These are phyloP conservation scores for Pythium rishiriense DNA, from an alignment of 352 stramenopile genomes.

Conservation along the genomic window DNA sequence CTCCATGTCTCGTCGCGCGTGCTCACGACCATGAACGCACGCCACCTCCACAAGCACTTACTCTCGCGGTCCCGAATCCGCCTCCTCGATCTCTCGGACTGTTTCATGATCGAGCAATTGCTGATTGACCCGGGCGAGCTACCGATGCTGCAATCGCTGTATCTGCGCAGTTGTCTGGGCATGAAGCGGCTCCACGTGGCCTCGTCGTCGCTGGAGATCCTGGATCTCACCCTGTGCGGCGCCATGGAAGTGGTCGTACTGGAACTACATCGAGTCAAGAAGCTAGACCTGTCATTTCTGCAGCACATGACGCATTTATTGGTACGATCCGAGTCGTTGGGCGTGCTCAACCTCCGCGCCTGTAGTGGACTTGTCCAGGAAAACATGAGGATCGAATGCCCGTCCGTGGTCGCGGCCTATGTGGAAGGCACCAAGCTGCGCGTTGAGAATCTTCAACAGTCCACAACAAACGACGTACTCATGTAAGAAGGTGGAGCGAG, in stretches of 20 bases:
- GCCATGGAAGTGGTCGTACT: constrained; percentile 49
- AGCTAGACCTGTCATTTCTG: constrained; percentile 64
- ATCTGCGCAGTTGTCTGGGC: constrained; percentile 44
- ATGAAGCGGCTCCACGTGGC: constrained; percentile 61
- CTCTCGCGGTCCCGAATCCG: constrained; percentile 34
- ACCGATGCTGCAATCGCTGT: constrained; percentile 40
- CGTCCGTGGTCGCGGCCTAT: constrained; percentile 35
- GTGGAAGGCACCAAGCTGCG: constrained; percentile 50
- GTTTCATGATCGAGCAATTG: constrained; percentile 57
- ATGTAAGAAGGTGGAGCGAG: constrained; percentile 12
- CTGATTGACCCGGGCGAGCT: constrained; percentile 57
- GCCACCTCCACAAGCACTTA: constrained; percentile 45
- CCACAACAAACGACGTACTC: not conserved
- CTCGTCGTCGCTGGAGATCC: constrained; percentile 38
- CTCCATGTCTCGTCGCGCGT: constrained; percentile 50
- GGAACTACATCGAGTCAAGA: constrained; percentile 34
- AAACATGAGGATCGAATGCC: constrained; percentile 42
- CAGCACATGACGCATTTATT: constrained; percentile 58
- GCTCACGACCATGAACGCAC: constrained; percentile 41
- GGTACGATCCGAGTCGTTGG: constrained; percentile 45
- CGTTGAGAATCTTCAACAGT: constrained; percentile 37
- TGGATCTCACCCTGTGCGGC: constrained; percentile 49
- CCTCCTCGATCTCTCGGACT: constrained; percentile 42
- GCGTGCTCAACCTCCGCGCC: constrained; percentile 44
- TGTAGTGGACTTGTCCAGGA: constrained; percentile 40